Base-by-base conservation (phyloP, 306 rosid genomes). In the Sicyos baderoa region DNA sequence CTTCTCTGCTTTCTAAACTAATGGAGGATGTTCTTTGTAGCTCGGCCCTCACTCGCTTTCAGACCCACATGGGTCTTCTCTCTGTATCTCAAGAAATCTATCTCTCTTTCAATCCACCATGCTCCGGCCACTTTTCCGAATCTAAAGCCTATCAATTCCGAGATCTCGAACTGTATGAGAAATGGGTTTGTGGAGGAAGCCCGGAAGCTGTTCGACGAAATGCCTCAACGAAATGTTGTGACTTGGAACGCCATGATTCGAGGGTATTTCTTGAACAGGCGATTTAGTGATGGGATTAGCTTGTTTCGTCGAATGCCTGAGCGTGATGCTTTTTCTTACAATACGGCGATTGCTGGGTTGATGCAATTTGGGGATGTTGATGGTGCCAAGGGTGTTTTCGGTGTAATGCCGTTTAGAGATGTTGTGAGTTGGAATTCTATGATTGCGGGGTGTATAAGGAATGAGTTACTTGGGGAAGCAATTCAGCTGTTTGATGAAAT, bases 231-330 rank as follows among this genome's bases (percentile, higher is more conserved):
- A 74, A 80, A 82, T 73, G 71, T 77, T n/a, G 80, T 82, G 69
- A 80, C 86, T 0, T 85, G 81, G 81, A 85, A 85, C 18, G 78
- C 86, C 1, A 82, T 82, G 85, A 61, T 85, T 56, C 81, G 86
- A 0, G 86, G 84, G 47, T 82, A 74, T 29, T 82, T 80, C 45
- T 10, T 73, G 14, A 76, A 85, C 17, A 66, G 79, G 23, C 17
- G 21, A 23, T 19, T 11, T 5, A 62, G 56, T 11, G 44, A 71
- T 37, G 86, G 82, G 0, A n/a, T 82, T 21, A 18, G 21, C 23
- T 23, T 82, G 48, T 80, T 82, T 61, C 49, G 73, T 11, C 57
- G 27, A 62, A 82, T 80, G 85, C 79, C 79, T 0, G 76, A 75
- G 29, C 54, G 80, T 29, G 84, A 82, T 63, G 32, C 74, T 37